A percentile compares a stretch with the other conserved stretches of the same genome.
phyloP scores from a whole-genome alignment of 805 yeast genomes.

The Wickerhamiella azyma region DNA sequence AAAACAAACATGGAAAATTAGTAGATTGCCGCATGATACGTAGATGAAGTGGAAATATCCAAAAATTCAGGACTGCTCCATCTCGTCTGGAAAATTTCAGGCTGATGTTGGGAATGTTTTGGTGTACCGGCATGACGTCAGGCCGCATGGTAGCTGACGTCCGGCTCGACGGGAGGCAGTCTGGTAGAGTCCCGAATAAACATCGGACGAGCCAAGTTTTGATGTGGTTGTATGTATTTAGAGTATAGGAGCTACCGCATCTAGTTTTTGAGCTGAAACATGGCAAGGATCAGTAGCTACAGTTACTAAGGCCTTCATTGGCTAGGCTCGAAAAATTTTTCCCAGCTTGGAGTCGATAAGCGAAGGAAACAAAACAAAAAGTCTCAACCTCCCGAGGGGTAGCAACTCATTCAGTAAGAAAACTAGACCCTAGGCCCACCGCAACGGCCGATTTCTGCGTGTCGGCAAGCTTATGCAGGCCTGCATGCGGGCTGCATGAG shows the following conservation, averaged over 20 bases:
- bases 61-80: too few species aligned
- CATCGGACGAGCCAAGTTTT: neutral
- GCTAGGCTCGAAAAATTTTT: constrained; percentile 1
- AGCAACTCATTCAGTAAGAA: neutral
- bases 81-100: too few species aligned
- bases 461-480: neutral
- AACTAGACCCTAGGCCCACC: neutral
- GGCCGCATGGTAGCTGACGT: neutral
- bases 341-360: neutral
- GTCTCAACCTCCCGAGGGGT: too few species aligned
- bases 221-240: neutral
- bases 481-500: neutral
- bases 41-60: too few species aligned
- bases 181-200: neutral
- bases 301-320: neutral
- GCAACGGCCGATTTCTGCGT: neutral
- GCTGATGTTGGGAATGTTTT: neutral
- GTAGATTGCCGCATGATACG: too few species aligned
- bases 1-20: neutral
- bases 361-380: neutral
- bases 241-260: neutral
- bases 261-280: too few species aligned
- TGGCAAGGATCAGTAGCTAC: neutral
- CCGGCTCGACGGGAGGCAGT: neutral
- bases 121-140: neutral